Base-by-base conservation (phyloP, 208 protist genomes). In the Endotrypanum monterogeii region DNA sequence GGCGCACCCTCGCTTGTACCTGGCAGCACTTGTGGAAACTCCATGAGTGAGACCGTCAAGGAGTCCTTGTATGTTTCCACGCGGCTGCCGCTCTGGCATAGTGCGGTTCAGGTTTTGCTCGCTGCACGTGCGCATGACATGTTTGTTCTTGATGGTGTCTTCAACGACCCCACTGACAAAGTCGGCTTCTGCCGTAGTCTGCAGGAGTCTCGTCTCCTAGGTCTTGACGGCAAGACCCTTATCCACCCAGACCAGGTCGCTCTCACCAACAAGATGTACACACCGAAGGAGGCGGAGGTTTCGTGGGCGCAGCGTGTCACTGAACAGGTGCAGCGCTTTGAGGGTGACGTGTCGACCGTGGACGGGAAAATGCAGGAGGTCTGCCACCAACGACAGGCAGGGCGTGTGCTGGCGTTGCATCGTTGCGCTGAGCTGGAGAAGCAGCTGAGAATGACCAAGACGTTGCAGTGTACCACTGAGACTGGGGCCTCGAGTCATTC, bases 171-270 rank as follows among this genome's bases (percentile, higher is more conserved):
- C 2, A 86, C 88, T 14, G 90, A 94, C 77, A 81, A 71, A 16
- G 73, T n/a, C 9, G 89, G 91, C 58, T 94, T 97, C 73, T 73
- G 66, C 39, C 83, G 76, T 48, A 83, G 88, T 57, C 60, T 94
- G 18, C 83, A 65, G 35, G 76, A 76, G 67, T 86, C 82, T 61
- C 82, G 83, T 32, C 76, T 78, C 14, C 71, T 97, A n/a, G 94
- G 94, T 0, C 91, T 96, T 66, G 82, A 96, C 60, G 94, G 94
- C 46, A 92, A 92, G 69, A 85, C 90, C 20, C 71, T 95, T 3
- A 88, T 93, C 61, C 90, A 94, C 67, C 85, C 89, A 16, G 65
- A 72, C 20, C 91, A 96, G 78, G 84, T 96, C 11, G 71, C 75
- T 23, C 46, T 80, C 1, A 93, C 87, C n/a, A 91, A 97, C 74